phyloP scores from a whole-genome alignment of 192 early-diverging fungal genomes.

The Diversispora epigaea region DNA sequence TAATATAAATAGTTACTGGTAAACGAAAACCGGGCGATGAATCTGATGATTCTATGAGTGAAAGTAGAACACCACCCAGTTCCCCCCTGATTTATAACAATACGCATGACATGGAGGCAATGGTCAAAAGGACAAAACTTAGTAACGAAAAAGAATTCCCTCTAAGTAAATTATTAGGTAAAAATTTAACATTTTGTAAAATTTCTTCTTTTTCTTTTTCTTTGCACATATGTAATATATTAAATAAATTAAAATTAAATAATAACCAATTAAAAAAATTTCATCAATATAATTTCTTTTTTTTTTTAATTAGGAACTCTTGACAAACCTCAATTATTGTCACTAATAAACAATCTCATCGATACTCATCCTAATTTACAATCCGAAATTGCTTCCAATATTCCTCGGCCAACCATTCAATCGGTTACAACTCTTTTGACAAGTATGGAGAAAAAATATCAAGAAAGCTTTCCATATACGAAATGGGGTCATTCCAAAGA shows the following conservation, averaged over 20 bases:
- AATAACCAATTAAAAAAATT: too few relatives aligned
- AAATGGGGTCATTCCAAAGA: constrained; percentile 73
- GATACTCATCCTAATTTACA: constrained; percentile 72
- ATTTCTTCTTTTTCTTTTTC: too few relatives aligned
- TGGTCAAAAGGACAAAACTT: constrained; percentile 19
- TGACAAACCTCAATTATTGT: constrained; percentile 71
- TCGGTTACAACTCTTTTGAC: constrained; percentile 67
- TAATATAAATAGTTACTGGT: neutral
- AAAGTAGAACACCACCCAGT: constrained; percentile 20
- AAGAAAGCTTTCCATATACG: constrained; percentile 84
- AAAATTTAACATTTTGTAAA: neutral
- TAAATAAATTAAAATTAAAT: too few relatives aligned
- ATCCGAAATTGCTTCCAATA: constrained; percentile 64
- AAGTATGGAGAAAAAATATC: constrained; percentile 68
- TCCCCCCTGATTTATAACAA: neutral
- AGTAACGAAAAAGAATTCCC: constrained; percentile 20
- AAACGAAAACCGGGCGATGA: constrained; percentile 24
- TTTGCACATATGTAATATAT: neutral
- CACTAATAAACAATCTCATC: constrained; percentile 71
- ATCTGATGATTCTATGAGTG: constrained; percentile 22
- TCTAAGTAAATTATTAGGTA: constrained; percentile 28
- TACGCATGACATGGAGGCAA: constrained; percentile 2
- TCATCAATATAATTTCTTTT: neutral
- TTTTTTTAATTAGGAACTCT: constrained; percentile 48
- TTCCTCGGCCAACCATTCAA: constrained; percentile 83